These are phyloP conservation scores for Miamiensis avidus DNA, from an alignment of 169 alveolate species.

Conservation along the genomic window DNA sequence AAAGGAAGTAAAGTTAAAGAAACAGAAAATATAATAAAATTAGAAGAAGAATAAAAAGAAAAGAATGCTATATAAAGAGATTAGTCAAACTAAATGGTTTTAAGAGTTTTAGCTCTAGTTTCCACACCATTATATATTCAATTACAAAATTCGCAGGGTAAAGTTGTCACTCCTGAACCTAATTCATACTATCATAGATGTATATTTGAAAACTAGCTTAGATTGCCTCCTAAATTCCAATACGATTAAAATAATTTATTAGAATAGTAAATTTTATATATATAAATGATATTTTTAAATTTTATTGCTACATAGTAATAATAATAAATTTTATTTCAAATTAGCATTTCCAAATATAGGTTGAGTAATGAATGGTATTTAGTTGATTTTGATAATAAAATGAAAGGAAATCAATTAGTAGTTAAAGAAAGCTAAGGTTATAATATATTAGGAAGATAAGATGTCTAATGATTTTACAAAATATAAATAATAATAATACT, in stretches of 20 bases:
- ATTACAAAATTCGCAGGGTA: background rate
- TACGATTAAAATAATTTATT: background rate
- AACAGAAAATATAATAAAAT: background rate
- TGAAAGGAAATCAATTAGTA: background rate
- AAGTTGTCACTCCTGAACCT: background rate
- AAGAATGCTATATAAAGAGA: background rate
- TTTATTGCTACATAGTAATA: too few relatives aligned
- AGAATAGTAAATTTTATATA: background rate
- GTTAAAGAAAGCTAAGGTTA: background rate
- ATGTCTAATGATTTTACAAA: too few relatives aligned
- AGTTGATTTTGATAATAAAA: background rate
- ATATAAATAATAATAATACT: too few relatives aligned
- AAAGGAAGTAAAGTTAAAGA: background rate
- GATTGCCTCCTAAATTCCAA: background rate
- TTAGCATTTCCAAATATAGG: background rate
- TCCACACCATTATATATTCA: background rate
- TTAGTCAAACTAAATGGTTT: too few relatives aligned
- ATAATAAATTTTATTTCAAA: too few relatives aligned
- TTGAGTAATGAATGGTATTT: background rate
- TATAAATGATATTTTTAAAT: too few relatives aligned
- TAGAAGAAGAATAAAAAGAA: background rate
- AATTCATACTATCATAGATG: background rate
- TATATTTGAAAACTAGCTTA: background rate
- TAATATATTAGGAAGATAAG: background rate
- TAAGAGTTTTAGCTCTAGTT: background rate